Evolutionary conservation across 202 grass and related monocot species (phyloP), one percentile per base, ranked within the genome.

Genomic region (Carex arenaria): DNA sequence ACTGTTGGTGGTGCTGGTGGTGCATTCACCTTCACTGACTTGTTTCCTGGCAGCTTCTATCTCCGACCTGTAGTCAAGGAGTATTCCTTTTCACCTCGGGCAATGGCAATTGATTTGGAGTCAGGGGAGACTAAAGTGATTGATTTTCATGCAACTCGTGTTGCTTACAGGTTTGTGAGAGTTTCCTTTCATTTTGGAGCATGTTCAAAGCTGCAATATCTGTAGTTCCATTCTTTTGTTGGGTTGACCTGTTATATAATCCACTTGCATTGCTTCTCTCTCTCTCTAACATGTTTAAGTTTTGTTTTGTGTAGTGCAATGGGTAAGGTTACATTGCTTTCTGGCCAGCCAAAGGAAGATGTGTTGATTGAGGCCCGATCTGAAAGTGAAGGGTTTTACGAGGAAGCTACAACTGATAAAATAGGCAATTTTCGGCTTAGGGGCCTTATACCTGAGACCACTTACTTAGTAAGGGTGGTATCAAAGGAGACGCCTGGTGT

Each of bases 1-100:
- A 93, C 96, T 77, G 80, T 93, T 85, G 91, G 91, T 89, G 89
- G 88, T 80, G 72, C 83, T 80, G 88, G 88, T 86, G 93, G 96
- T 83, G 85, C 83, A 76, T 98, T 98, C 85, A 87, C 78, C 47
- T 98, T 98, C 81, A 82, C 85, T 61, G 88, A 95, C 82, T 92
- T 98, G 83, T 95, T 95, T 85, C 96, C 93, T 60, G 93, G 96
- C 88, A 93, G 88, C 83, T 98, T 95, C 83, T 98, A 93, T 92
- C 88, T 98, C 42, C 89, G 93, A 10, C 93, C 96, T 45, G 88
- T 98, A 75, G 89, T 98, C 22, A 98, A 98, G 96, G 96, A 98
- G 78, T 98, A 95, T 95, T 93, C 94, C 69, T 98, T 98, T 73
- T 90, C 87, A 69, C 91, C 96, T 10, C 70, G 90, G 83, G 82